These are phyloP conservation scores for Vanderwaltozyma tropicalis DNA, from an alignment of 805 yeast genomes.

Conservation along the genomic window DNA sequence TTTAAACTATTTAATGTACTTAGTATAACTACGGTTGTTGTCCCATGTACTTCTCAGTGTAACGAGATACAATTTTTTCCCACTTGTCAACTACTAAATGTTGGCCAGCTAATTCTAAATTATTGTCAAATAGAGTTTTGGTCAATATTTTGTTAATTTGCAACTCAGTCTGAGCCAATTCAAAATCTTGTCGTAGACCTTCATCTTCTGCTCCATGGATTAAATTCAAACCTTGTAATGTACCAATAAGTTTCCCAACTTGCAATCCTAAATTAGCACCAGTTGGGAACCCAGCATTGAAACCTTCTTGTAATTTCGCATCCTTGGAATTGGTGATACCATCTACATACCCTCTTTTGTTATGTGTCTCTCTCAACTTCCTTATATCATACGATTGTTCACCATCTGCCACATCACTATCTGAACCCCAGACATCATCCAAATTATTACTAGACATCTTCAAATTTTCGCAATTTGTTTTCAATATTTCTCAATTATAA, in stretches of 20 bases:
- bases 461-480: background rate
- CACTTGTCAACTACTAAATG: slow-evolving; percentile 39
- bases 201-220: slow-evolving; percentile 13
- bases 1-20: too few relatives aligned
- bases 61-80: slow-evolving; percentile 25
- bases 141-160: slow-evolving; percentile 49
- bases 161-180: slow-evolving; percentile 42
- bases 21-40: background rate
- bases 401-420: slow-evolving; percentile 3
- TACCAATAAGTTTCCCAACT: slow-evolving; percentile 58
- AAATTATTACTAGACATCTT: background rate
- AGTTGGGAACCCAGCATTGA: slow-evolving; percentile 64
- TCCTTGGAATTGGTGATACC: slow-evolving; percentile 68
- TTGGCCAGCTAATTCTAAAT: slow-evolving; percentile 30
- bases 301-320: slow-evolving; percentile 61
- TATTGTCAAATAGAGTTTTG: slow-evolving; percentile 41
- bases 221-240: slow-evolving; percentile 29
- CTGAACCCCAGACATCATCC: slow-evolving; percentile 22
- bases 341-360: slow-evolving; percentile 73
- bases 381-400: slow-evolving; percentile 21
- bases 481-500: too few relatives aligned
- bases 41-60: slow-evolving; percentile 10
- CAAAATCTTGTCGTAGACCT: slow-evolving; percentile 18
- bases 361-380: slow-evolving; percentile 49
- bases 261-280: slow-evolving; percentile 63